These are phyloP conservation scores for Sophora flavescens DNA, from an alignment of 306 rosid species.

Conservation along the genomic window DNA sequence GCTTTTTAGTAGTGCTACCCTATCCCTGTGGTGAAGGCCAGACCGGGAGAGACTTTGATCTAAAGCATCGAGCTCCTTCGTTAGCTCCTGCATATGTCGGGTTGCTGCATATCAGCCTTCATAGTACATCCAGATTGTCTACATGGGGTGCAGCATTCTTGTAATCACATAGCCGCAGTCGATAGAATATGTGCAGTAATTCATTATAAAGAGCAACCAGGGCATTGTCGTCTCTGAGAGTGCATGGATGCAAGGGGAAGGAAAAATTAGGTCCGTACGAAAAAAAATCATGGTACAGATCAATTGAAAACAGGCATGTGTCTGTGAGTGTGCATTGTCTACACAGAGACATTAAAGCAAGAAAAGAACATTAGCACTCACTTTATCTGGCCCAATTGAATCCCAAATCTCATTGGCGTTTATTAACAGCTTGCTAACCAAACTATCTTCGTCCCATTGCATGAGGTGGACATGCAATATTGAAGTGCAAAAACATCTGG, in stretches of 20 bases:
- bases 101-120: conserved; percentile 84
- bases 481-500: conserved; percentile 96
- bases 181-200: conserved; percentile 88
- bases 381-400: conserved; percentile 70
- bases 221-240: conserved; percentile 72
- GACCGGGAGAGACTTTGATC: conserved; percentile 87
- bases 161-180: conserved; percentile 90
- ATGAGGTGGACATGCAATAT: conserved; percentile 90
- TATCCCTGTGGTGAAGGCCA: conserved; percentile 82
- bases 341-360: conserved; percentile 31
- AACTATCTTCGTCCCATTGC: conserved; percentile 87
- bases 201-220: conserved; percentile 87
- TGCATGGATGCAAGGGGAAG: conserved; percentile 30
- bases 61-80: conserved; percentile 73
- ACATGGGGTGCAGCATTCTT: conserved; percentile 90
- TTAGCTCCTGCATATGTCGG: conserved; percentile 68
- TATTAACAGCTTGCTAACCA: conserved; percentile 83
- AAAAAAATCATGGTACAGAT: conserved; percentile 33
- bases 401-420: conserved; percentile 83
- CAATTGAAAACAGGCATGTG: conserved; percentile 38
- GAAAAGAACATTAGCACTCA: conserved; percentile 59
- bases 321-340: background rate
- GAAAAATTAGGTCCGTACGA: conserved; percentile 26
- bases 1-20: conserved; percentile 84
- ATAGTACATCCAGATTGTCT: conserved; percentile 89